These are phyloP conservation scores for Diaporthe sp. DNA, from an alignment of 2,329 filamentous ascomycete genomes.

Conservation along the genomic window DNA sequence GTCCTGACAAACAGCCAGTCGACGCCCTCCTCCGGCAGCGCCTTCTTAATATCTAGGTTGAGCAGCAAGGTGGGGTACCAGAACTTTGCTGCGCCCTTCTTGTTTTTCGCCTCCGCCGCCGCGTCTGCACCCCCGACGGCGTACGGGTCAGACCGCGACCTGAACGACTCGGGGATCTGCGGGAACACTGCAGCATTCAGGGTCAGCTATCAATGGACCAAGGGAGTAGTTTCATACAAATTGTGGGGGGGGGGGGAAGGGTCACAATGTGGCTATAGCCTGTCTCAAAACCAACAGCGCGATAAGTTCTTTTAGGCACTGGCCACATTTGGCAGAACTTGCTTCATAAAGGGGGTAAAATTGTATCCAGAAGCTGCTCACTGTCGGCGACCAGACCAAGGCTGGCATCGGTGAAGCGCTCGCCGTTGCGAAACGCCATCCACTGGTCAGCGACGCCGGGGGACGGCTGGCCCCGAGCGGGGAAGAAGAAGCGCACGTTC, in stretches of 20 bases:
- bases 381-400: slow-evolving; percentile 68
- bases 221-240: no score
- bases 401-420: slow-evolving; percentile 71
- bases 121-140: neutral
- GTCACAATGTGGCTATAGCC: no score
- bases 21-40: slow-evolving; percentile 57
- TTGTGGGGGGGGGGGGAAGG: no score
- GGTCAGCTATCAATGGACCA: no score
- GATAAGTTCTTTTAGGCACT: no score
- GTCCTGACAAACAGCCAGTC: slow-evolving; percentile 78
- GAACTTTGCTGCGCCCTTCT: slow-evolving; percentile 40
- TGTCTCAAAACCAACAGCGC: no score
- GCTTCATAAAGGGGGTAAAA: no score
- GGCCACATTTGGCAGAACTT: no score
- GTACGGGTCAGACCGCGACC: neutral
- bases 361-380: no score
- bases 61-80: slow-evolving; percentile 84
- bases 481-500: slow-evolving; percentile 47
- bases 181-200: no score
- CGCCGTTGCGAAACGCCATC: slow-evolving; percentile 69
- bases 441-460: slow-evolving; percentile 69
- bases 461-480: slow-evolving; percentile 33
- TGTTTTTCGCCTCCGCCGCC: neutral
- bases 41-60: slow-evolving; percentile 82
- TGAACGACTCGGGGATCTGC: slow-evolving; percentile 17